These are phyloP conservation scores for Colletotrichum chrysophilum DNA, from an alignment of 2,329 filamentous ascomycete species.

Conservation along the genomic window DNA sequence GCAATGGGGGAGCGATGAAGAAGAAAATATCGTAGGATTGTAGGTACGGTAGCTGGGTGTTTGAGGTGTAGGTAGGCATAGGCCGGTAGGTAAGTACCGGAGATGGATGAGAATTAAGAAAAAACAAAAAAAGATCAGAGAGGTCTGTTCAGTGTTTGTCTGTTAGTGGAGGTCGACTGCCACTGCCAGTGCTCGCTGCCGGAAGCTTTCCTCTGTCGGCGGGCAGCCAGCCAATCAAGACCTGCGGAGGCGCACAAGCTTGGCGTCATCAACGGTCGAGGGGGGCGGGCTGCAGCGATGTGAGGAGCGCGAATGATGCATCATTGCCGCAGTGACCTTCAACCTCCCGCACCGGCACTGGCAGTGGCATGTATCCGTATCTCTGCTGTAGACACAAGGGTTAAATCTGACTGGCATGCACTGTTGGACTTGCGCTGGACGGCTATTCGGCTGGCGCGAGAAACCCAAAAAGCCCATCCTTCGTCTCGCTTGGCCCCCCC, in stretches of 20 bases:
- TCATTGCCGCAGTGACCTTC: conserved; percentile 16
- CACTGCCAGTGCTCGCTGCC: background rate
- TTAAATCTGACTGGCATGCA: conserved; percentile 18
- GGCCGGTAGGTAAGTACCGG: background rate
- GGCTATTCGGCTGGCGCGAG: conserved; percentile 39
- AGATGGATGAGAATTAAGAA: background rate
- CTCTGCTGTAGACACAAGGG: background rate
- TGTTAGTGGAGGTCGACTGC: background rate
- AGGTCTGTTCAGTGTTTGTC: background rate
- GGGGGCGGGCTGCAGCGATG: background rate
- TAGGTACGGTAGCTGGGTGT: background rate
- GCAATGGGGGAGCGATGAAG: background rate
- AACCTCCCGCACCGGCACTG: conserved; percentile 9
- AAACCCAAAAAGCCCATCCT: conserved; percentile 36
- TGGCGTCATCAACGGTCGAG: conserved; percentile 18
- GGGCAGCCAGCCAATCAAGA: background rate
- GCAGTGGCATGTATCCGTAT: background rate
- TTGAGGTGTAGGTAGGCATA: background rate
- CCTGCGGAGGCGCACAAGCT: background rate
- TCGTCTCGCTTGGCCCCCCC: conserved; percentile 32
- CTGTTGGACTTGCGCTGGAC: conserved; percentile 22
- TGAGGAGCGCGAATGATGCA: conserved; percentile 1
- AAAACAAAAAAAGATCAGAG: background rate
- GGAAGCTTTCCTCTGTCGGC: conserved; percentile 10
- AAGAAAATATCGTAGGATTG: background rate